Conservation (phyloP, 352 stramenopile genomes). For the Phytophthora parvispora region DNA sequence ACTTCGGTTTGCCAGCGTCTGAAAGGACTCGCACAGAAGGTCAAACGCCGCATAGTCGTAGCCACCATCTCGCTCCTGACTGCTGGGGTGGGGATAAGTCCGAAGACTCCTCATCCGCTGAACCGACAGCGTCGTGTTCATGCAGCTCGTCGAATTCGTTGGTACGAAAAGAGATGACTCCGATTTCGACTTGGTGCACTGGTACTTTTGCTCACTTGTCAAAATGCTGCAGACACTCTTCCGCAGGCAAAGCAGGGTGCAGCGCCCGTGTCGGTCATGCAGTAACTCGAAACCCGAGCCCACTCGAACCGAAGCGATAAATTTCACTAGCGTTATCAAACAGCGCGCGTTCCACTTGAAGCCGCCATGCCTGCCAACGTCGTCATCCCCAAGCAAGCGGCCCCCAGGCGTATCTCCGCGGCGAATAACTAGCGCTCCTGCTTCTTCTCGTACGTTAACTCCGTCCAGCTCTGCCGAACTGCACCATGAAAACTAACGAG, state of each 20-base stretch:
- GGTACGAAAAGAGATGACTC: constrained; percentile 15
- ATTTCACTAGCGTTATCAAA: constrained; percentile 62
- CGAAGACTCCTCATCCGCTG: constrained; percentile 6
- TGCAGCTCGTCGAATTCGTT: constrained; percentile 29
- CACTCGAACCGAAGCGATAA: constrained; percentile 6
- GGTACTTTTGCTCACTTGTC: not conserved
- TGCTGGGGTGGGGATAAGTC: constrained; percentile 8
- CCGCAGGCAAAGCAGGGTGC: constrained; percentile 27
- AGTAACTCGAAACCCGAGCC: not conserved
- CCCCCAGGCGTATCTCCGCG: constrained; percentile 24
- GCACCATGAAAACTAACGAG: not conserved
- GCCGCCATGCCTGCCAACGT: constrained; percentile 28
- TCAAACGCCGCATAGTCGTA: not conserved
- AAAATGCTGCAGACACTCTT: constrained; percentile 26
- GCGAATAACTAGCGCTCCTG: constrained; percentile 34
- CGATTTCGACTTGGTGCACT: not conserved
- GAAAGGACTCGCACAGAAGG: not conserved
- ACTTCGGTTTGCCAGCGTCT: too few species aligned
- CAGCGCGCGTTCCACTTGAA: constrained; percentile 75
- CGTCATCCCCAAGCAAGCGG: constrained; percentile 30
- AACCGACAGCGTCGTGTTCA: constrained; percentile 17
- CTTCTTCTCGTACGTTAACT: constrained; percentile 34
- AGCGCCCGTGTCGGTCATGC: constrained; percentile 31
- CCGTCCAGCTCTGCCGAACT: not conserved
- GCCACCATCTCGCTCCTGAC: not conserved